These are phyloP conservation scores for Aureobasidium sp. DNA, from an alignment of 2,329 filamentous ascomycete genomes.

Conservation along the genomic window DNA sequence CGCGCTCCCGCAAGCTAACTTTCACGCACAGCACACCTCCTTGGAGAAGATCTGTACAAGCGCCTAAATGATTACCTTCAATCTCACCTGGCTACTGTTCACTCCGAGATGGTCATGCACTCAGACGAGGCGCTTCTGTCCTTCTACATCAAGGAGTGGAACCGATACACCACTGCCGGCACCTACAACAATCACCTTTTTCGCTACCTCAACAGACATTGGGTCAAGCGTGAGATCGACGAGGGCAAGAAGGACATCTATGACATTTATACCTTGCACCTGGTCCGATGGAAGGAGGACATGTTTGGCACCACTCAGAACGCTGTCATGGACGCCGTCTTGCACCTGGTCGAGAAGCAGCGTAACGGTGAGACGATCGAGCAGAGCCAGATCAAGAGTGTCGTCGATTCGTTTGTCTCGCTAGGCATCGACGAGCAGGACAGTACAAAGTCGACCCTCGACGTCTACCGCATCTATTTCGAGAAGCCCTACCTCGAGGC, in stretches of 20 bases:
- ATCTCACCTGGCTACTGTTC: constrained; percentile 64
- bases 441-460: constrained; percentile 85
- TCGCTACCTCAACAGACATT: constrained; percentile 91
- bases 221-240: constrained; percentile 98
- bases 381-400: constrained; percentile 90
- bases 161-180: constrained; percentile 86
- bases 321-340: constrained; percentile 90
- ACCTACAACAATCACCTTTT: constrained; percentile 98
- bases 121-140: constrained; percentile 81
- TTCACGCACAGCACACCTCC: constrained; percentile 65
- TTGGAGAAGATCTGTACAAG: constrained; percentile 93
- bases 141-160: constrained; percentile 97
- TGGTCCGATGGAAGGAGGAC: constrained; percentile 91
- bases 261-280: constrained; percentile 93
- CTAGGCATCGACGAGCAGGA: constrained; percentile 91
- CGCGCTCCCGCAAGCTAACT: constrained; percentile 3
- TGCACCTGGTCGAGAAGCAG: constrained; percentile 95
- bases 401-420: constrained; percentile 92
- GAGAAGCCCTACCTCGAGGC: constrained; percentile 85
- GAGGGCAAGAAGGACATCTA: constrained; percentile 98
- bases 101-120: constrained; percentile 67
- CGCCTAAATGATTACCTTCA: constrained; percentile 82
- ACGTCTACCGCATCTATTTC: constrained; percentile 89
- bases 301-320: constrained; percentile 77
- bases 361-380: constrained; percentile 97